Percentiles rank a stretch among this genome's conserved stretches.
These are phyloP conservation scores for Wickerhamomyces subpelliculosus DNA, from an alignment of 805 yeast species.

Conservation along the genomic window DNA sequence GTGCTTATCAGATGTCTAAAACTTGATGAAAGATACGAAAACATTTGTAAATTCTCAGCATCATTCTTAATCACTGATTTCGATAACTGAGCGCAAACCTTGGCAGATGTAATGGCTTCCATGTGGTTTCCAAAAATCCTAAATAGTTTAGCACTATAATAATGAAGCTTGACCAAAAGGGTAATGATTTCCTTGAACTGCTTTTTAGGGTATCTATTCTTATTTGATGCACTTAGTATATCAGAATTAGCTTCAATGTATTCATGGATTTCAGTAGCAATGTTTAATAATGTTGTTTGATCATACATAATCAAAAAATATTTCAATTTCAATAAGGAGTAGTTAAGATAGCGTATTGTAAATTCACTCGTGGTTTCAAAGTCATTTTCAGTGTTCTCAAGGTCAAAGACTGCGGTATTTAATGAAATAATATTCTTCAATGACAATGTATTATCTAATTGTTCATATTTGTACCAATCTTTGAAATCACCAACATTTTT, in stretches of 20 bases:
- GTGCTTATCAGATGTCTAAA: constrained; percentile 34
- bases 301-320: too few relatives aligned
- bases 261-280: too few relatives aligned
- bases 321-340: too few relatives aligned
- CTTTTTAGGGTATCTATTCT: constrained; percentile 1
- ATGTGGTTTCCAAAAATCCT: constrained; percentile 15
- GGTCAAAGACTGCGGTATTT: too few relatives aligned
- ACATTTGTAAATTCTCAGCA: constrained; percentile 23
- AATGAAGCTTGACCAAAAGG: constrained; percentile 11
- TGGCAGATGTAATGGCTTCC: constrained; percentile 30
- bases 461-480: constrained; percentile 9
- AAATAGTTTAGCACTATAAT: constrained; percentile 11
- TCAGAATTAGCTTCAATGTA: too few relatives aligned
- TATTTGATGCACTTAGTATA: too few relatives aligned
- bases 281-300: too few relatives aligned
- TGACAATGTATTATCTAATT: not conserved
- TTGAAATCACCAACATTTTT: constrained; percentile 4
- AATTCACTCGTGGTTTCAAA: too few relatives aligned
- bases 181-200: constrained; percentile 1
- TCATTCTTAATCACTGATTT: constrained; percentile 44
- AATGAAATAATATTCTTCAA: not conserved
- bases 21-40: constrained; percentile 27
- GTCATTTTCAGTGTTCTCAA: too few relatives aligned
- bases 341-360: too few relatives aligned
- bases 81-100: constrained; percentile 42